Evolutionary conservation across 108 stramenopile species (phyloP), one percentile per base, ranked within the genome.

Genomic region (Parietichytrium sp.): DNA sequence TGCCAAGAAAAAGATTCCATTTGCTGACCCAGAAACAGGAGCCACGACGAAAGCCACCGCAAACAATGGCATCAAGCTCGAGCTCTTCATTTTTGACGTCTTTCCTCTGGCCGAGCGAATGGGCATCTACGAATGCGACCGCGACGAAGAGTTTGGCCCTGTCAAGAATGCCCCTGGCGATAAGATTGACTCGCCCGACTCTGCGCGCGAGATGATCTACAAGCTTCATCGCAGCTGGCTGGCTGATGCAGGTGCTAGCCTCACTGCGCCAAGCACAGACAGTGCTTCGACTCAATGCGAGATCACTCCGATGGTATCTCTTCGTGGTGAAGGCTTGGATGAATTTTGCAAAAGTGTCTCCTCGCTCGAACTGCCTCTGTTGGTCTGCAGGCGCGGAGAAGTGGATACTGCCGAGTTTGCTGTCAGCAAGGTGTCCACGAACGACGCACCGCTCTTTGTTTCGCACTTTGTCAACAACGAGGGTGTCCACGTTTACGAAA

Each of bases 71-170:
- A 91, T 99, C 89, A 99, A 99, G 85, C 82, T 99, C 55, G 98
- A 99, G 84, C 90, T 92, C 12, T 99, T 99, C 89, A 98, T 99
- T 53, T 99, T 99, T 86, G 98, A 99, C 85, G 96, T 97, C 7
- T 98, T 99, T 55, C 94, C 94, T 18, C 89, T 94, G 2, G 92
- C 95, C 10, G 80, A 88, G 55, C 79, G 79, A 13, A 93, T 97
- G 94, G 95, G 93, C 4, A 91, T 96, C 4, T 83, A 93, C 78
- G 97, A 97, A 81, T 94, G 96, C 1, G 50, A 82, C n/a, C 91
- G 98, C 47, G 85, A 85, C 16, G 92, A 93, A n/a, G 96, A 96
- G 87, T 99, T 99, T 83, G 95, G 96, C 26, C 97, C 97, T 4
- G 96, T 99, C 12, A 99, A 99, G 92, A 98, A 99, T 78, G 88